Base-by-base conservation (phyloP, 768 basidiomycete genomes). In the Megacollybia marginata region DNA sequence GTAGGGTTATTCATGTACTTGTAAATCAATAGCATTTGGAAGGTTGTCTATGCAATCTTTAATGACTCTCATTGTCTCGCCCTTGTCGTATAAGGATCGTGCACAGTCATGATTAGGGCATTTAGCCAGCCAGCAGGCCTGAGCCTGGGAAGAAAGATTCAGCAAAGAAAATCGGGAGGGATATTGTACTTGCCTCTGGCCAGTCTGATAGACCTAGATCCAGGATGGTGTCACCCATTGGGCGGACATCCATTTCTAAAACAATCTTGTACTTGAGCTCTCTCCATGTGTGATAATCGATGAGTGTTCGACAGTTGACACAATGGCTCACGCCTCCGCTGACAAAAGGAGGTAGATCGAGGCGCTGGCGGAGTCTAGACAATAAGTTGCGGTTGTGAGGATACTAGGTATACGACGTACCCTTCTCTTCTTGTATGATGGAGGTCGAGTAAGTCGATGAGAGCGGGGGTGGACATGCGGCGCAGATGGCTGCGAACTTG, bases 221-320 rank as follows among this genome's bases (percentile, higher is more conserved):
- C 51, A 72, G 42, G 34, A 85, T 66, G 6, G 79, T 79, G 56
- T 85, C 83, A 5, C 82, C 83, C 13, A 75, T 62, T 4, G 83
- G 79, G 9, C 80, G 71, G 8, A 57, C 53, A 52, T 85, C 83
- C 65, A 85, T 75, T 67, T 83, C 82, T 46, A 68, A 54, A 4
- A 77, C 58, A 48, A 83, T 74, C 44, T 64, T 72, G 55, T 76
- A 70, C 58, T 83, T 84, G 49, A 85, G 69, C 59, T 82, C 79
- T 55, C 79, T 69, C 83, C 83, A 83, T 6, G 79, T 78, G 47
- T 75, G 70, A 59, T 84, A 80, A 52, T 79, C 75, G 38, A 79
- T 73, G 16, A 56, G 36, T 2, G 62, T 62, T 34, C 72, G 65
- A 60, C 82, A 85, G 42, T 74, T 65, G 23, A 72, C 69, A 55